phyloP scores from a whole-genome alignment of 2,329 filamentous ascomycete species.

The Aureobasidium sp. region DNA sequence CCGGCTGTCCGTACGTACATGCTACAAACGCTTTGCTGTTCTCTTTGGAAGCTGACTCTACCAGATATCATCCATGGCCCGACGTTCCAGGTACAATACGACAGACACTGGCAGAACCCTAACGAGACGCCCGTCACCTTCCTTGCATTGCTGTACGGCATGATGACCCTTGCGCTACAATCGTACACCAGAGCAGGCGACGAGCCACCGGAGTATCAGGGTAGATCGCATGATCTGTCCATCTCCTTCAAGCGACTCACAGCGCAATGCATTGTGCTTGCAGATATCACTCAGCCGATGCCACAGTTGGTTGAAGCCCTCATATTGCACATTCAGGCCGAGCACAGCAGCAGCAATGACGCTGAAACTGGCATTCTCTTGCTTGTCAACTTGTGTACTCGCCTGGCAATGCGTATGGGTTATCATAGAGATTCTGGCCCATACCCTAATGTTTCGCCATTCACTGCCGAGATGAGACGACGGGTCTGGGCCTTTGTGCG shows the following conservation, averaged over 20 bases:
- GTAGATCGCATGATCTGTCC: slow-evolving; percentile 48
- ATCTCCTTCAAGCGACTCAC: slow-evolving; percentile 60
- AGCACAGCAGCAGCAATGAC: slow-evolving; percentile 67
- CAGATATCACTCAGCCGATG: slow-evolving; percentile 69
- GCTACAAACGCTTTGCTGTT: not conserved
- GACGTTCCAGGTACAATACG: slow-evolving; percentile 70
- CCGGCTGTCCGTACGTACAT: slow-evolving; percentile 50
- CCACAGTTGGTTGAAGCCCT: slow-evolving; percentile 74
- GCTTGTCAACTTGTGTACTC: slow-evolving; percentile 52
- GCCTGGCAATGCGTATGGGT: slow-evolving; percentile 64
- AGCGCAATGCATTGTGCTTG: slow-evolving; percentile 68
- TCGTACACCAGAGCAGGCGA: slow-evolving; percentile 75
- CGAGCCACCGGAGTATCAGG: slow-evolving; percentile 70
- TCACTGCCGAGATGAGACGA: slow-evolving; percentile 65
- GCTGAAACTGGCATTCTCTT: slow-evolving; percentile 62
- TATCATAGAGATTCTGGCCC: slow-evolving; percentile 73
- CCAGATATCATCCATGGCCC: slow-evolving; percentile 53
- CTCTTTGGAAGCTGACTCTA: not conserved
- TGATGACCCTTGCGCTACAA: slow-evolving; percentile 70
- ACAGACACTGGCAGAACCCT: slow-evolving; percentile 64
- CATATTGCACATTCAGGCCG: slow-evolving; percentile 67
- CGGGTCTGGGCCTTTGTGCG: slow-evolving; percentile 62
- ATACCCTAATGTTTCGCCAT: slow-evolving; percentile 64
- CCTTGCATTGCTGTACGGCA: slow-evolving; percentile 68
- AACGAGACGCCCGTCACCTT: slow-evolving; percentile 68